Conservation (phyloP, 768 basidiomycete genomes). For the Paxillus ammoniavirescens region DNA sequence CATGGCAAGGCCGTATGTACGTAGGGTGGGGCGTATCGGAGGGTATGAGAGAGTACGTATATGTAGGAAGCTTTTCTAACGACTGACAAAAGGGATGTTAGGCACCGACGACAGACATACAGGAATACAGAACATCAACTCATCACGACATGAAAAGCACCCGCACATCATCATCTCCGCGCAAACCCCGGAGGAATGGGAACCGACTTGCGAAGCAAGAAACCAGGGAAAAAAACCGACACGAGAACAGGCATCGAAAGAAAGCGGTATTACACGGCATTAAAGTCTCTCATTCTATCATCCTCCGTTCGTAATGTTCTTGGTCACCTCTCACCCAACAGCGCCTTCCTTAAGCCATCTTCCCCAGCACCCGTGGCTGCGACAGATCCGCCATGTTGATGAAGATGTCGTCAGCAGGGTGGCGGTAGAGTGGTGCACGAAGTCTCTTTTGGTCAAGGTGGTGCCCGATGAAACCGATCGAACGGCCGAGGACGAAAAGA, state of each 20-base stretch:
- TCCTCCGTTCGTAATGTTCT: background rate
- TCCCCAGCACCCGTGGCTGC: slow-evolving; percentile 76
- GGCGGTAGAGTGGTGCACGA: slow-evolving; percentile 89
- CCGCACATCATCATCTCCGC: too few relatives aligned
- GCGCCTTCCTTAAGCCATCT: slow-evolving; percentile 18
- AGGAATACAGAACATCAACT: too few relatives aligned
- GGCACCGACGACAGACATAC: too few relatives aligned
- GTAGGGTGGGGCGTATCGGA: too few relatives aligned
- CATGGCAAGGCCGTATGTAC: too few relatives aligned
- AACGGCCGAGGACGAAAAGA: slow-evolving; percentile 94
- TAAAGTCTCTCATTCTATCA: background rate
- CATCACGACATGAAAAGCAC: too few relatives aligned
- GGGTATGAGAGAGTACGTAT: too few relatives aligned
- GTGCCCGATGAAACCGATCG: slow-evolving; percentile 97
- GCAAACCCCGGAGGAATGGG: too few relatives aligned
- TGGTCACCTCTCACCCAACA: background rate
- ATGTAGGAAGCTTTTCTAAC: too few relatives aligned
- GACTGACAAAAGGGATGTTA: too few relatives aligned
- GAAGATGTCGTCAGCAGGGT: slow-evolving; percentile 94
- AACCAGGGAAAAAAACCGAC: background rate
- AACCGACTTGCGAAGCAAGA: too few relatives aligned
- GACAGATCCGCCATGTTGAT: slow-evolving; percentile 88
- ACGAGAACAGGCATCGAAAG: background rate
- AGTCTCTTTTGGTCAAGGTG: slow-evolving; percentile 96
- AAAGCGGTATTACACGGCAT: background rate